Base-by-base conservation (phyloP, 352 stramenopile species). In the Hyaloperonospora brassicae region DNA sequence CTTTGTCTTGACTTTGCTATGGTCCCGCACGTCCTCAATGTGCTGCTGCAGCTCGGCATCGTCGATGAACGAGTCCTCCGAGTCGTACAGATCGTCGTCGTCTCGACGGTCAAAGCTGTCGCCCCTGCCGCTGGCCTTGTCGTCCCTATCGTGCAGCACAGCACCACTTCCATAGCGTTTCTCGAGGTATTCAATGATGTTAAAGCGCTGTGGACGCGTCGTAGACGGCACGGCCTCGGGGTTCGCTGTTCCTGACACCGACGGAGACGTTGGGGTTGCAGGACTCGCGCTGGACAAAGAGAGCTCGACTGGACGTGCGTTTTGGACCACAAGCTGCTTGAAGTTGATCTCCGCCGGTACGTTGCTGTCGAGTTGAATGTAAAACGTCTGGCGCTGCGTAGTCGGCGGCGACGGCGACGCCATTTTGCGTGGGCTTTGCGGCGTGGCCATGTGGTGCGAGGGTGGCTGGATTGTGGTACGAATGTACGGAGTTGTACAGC, bases 41-140 rank as follows among this genome's bases (percentile, higher is more conserved):
- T 89, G 79, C 55, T 90, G 75, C 55, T 90, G 81, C 21, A 93
- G 67, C 65, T 93, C 81, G 13, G 54, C 45, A 55, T 93, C 84
- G 50, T 93, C 84, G 47, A 93, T 93, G 48, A 93, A 93, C 53
- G 84, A 91, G 61, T 93, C 84, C 52, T 93, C 84, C 59, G 79
- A 89, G 66, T 93, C 84, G 63, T 93, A 93, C 57, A 92, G 65
- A 52, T 93, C 81, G 55, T 93, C 84, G 57, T 91, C 78, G 39
- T 91, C 84, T 21, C 69, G 66, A 27, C 83, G 70, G 2, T 73
- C 52, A 11, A 71, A 69, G 25, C 57, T 43, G 10, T 64, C 30
- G 42, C 64, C 48, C 46, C 52, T 17, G 43, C 50, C 62, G 10
- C 63, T 25, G 42, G 62, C 48, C 46, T 51, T 17, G 43, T 52